Conservation (phyloP, 1,284 basidiomycete genomes). For the Heterobasidion parviporum region DNA sequence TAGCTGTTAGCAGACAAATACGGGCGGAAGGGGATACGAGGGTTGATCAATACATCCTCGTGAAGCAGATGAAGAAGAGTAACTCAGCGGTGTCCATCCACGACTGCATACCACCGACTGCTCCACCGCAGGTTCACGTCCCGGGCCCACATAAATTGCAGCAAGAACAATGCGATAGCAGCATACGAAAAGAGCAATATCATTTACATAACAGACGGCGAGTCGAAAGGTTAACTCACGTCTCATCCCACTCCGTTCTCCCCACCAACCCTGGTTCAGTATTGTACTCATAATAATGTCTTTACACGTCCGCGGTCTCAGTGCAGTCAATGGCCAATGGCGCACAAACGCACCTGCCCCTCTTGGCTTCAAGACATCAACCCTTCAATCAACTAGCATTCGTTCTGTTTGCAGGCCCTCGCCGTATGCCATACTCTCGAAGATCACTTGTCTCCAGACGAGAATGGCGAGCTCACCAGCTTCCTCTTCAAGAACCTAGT, state of each 20-base stretch:
- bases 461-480: constrained; percentile 65
- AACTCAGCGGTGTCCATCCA: not conserved
- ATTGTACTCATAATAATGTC: not conserved
- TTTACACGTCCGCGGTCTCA: not conserved
- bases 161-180: not conserved
- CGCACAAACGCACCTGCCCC: constrained; percentile 30
- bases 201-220: not conserved
- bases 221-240: not conserved
- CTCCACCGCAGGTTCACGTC: not conserved
- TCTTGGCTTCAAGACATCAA: constrained; percentile 7
- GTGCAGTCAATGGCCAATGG: not conserved
- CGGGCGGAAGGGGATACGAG: not conserved
- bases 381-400: constrained; percentile 57
- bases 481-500: constrained; percentile 83
- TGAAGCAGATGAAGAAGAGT: not conserved
- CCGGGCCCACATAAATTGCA: not conserved
- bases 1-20: not conserved
- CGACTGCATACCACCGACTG: not conserved
- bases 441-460: constrained; percentile 84
- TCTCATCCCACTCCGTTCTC: not conserved
- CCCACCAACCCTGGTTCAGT: not conserved
- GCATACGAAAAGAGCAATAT: not conserved
- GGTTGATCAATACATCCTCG: not conserved
- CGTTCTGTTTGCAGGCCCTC: constrained; percentile 75
- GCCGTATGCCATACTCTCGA: constrained; percentile 84